Evolutionary conservation across 164 flowering plant species (phyloP).

Genomic region (Vitis labrusca): DNA sequence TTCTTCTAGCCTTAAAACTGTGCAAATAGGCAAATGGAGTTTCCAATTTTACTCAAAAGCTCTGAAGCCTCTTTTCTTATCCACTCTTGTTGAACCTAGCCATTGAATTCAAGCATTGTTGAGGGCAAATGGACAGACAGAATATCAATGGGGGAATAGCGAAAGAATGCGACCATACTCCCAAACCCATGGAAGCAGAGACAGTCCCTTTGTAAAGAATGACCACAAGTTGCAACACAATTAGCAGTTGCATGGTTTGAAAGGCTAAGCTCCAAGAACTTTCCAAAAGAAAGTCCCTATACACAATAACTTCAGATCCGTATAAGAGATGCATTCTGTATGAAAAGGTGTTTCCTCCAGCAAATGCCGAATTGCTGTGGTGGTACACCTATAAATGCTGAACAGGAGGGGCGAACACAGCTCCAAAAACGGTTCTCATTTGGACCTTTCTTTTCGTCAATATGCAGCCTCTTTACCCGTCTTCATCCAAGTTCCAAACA

Average conservation of each 20-base stretch:
- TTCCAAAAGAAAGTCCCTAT: conserved; percentile 98
- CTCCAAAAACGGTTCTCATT: too few species aligned
- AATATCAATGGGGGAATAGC: conserved; percentile 85
- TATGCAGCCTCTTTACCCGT: too few species aligned
- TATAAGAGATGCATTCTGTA: too few species aligned
- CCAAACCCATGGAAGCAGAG: conserved; percentile 94
- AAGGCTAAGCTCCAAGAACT: conserved; percentile 94
- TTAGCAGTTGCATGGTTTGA: conserved; percentile 94
- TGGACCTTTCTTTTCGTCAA: too few species aligned
- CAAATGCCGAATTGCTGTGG: too few species aligned
- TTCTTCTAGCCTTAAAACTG: too few species aligned
- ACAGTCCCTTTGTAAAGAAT: conserved; percentile 94
- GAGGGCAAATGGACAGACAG: conserved; percentile 80
- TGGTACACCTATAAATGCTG: too few species aligned
- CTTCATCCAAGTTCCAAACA: too few species aligned
- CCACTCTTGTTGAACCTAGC: conserved; percentile 55
- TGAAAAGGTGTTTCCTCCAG: too few species aligned
- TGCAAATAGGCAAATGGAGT: too few species aligned
- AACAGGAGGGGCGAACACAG: too few species aligned
- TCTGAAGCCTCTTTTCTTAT: conserved; percentile 60
- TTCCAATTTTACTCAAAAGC: conserved; percentile 6
- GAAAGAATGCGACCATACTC: conserved; percentile 85
- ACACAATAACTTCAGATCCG: conserved; percentile 25
- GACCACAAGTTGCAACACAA: conserved; percentile 92
- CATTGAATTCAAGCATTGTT: conserved; percentile 58